Evolutionary conservation across 208 protist species (phyloP).

Genomic region (Trypanosomatidae sp.): DNA sequence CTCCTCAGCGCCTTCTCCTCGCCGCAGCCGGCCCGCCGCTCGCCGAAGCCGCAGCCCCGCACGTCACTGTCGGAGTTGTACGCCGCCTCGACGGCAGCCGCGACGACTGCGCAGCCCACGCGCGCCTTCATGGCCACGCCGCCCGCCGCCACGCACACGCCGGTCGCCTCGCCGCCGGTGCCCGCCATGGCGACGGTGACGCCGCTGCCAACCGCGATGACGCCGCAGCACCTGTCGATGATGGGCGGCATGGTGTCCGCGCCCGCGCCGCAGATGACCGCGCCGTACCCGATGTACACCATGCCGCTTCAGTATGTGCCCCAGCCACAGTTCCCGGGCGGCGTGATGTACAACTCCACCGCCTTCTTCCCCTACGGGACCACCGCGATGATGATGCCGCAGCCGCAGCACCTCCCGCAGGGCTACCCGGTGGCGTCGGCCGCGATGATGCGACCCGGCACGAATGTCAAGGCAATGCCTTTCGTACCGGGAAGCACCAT

Average conservation of each 20-base stretch:
- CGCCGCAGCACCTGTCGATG: slow-evolving; percentile 8
- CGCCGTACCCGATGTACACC: slow-evolving; percentile 22
- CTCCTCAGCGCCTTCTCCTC: slow-evolving; percentile 18
- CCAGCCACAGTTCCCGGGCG: slow-evolving; percentile 15
- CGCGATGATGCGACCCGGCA: slow-evolving; percentile 55
- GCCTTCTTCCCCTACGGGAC: slow-evolving; percentile 29
- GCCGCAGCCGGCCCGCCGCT: slow-evolving; percentile 10
- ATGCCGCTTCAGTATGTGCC: slow-evolving; percentile 35
- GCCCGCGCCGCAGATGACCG: neutral
- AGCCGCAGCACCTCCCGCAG: slow-evolving; percentile 21
- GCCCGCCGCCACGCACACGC: too few relatives aligned
- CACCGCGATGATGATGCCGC: slow-evolving; percentile 28
- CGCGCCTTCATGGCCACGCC: too few relatives aligned
- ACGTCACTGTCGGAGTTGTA: slow-evolving; percentile 22
- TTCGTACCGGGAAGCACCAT: slow-evolving; percentile 50
- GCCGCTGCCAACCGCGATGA: slow-evolving; percentile 11
- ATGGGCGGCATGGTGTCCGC: slow-evolving; percentile 7
- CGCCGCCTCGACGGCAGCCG: slow-evolving; percentile 6
- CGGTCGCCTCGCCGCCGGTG: slow-evolving; percentile 5
- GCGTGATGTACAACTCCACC: slow-evolving; percentile 30
- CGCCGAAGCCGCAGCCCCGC: slow-evolving; percentile 14
- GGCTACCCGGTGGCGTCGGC: too few relatives aligned
- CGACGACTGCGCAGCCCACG: too few relatives aligned
- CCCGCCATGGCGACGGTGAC: slow-evolving; percentile 1
- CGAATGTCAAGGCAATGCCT: slow-evolving; percentile 67